Base-by-base conservation (phyloP, 2,329 filamentous ascomycete genomes). In the Beauveria scarabaeidicola region DNA sequence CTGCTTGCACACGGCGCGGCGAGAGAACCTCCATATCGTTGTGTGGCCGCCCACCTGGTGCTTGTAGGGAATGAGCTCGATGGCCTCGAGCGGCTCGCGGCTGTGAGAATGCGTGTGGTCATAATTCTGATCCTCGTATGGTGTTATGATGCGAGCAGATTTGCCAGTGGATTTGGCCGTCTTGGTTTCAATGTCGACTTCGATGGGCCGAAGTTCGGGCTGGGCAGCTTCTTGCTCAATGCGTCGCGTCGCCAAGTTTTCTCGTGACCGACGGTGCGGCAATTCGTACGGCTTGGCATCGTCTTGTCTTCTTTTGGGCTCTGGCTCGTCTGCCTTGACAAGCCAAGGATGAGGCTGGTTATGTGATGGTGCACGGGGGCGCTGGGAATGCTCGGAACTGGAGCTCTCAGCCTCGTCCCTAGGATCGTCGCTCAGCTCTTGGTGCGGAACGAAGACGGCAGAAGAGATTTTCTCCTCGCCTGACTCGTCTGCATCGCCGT, bases 1-100 rank as follows among this genome's bases (percentile, higher is more conserved):
- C 75, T 97, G 91, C 75, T 99, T 99, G 80, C 94, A 99, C 11
- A 99, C 92, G 59, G 94, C 94, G 67, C 92, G 85, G 65, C 91
- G 87, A 19, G 94, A 97, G 70, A 99, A 97, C 46, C 93, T 88
- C 82, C 96, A 99, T 40, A 99, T 83, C 0, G 93, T 97, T 7
- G 91, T 97, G 72, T 99, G 94, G 0, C 94, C 94, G 61, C 94
- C 94, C 59, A 99, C 94, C 74, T 99, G 94, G 74, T 99, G 94
- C 65, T 91, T 90, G 74, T 97, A 99, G 1, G 94, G 94, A 68
- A 97, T 96, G 62, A 99, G 80, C 72, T 97, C 92, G 65, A 99
- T 96, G 32, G 93, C 93, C 63, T 93, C 90, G 29, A 96, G 79
- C 3, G 92, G 91, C 65, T 81, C 73, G 70, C 81, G 40, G 21